These are phyloP conservation scores for Coemansia sp. DNA, from an alignment of 192 early-diverging fungal genomes.

Conservation along the genomic window DNA sequence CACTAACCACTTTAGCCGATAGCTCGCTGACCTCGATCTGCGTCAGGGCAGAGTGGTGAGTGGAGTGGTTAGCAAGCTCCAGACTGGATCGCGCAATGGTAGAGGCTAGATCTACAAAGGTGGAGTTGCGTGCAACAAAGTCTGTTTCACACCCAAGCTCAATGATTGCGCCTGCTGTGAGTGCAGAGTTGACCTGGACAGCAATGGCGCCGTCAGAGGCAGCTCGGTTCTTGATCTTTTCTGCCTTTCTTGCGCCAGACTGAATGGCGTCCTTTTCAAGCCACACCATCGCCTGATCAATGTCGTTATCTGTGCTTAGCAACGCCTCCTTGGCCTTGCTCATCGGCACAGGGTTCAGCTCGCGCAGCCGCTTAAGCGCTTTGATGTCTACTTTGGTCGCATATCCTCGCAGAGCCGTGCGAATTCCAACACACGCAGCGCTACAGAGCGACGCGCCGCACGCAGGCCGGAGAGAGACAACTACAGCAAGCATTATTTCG, in stretches of 20 bases:
- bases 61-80: neutral
- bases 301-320: conserved; percentile 68
- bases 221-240: conserved; percentile 77
- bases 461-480: neutral
- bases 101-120: conserved; percentile 75
- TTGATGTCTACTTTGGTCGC: conserved; percentile 59
- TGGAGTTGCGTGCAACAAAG: conserved; percentile 86
- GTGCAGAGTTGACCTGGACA: conserved; percentile 51
- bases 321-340: conserved; percentile 90
- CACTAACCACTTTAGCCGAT: neutral
- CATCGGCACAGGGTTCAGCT: conserved; percentile 78
- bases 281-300: conserved; percentile 79
- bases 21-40: conserved; percentile 10
- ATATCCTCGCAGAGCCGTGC: conserved; percentile 18
- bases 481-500: neutral
- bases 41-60: conserved; percentile 1
- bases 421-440: neutral
- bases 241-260: conserved; percentile 75
- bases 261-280: conserved; percentile 72
- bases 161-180: conserved; percentile 63
- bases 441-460: neutral
- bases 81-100: conserved; percentile 28
- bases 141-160: conserved; percentile 92
- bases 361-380: conserved; percentile 72
- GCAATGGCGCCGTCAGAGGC: conserved; percentile 76